These are phyloP conservation scores for Pichia membranifaciens DNA, from an alignment of 805 yeast species.

Conservation along the genomic window DNA sequence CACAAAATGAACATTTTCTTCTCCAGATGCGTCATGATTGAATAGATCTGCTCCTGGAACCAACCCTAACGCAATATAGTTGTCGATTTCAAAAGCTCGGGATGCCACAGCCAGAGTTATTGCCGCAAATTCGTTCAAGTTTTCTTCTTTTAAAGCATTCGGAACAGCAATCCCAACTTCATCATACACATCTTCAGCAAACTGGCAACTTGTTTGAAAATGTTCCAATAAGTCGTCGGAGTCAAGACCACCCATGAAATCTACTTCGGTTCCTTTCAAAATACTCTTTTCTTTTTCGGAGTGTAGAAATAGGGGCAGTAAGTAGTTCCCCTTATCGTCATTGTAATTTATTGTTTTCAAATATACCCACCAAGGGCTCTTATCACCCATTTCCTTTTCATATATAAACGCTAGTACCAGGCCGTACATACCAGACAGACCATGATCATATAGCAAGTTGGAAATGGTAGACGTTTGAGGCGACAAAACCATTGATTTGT, in stretches of 20 bases:
- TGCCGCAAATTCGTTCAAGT: slow-evolving; percentile 47
- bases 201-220: slow-evolving; percentile 35
- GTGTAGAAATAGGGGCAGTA: slow-evolving; percentile 68
- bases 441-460: slow-evolving; percentile 57
- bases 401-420: slow-evolving; percentile 66
- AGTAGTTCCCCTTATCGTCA: slow-evolving; percentile 10
- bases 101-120: slow-evolving; percentile 60
- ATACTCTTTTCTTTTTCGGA: slow-evolving; percentile 37
- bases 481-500: slow-evolving; percentile 55
- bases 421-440: slow-evolving; percentile 58
- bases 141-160: slow-evolving; percentile 5
- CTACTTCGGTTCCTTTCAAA: slow-evolving; percentile 58
- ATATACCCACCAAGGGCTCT: slow-evolving; percentile 78
- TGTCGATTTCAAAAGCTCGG: slow-evolving; percentile 77
- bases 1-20: slow-evolving; percentile 66
- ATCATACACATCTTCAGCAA: slow-evolving; percentile 32
- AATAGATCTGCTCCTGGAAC: slow-evolving; percentile 92
- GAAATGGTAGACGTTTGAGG: slow-evolving; percentile 57
- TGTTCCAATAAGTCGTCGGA: slow-evolving; percentile 36
- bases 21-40: slow-evolving; percentile 54
- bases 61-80: slow-evolving; percentile 63
- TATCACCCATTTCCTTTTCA: slow-evolving; percentile 51
- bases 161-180: slow-evolving; percentile 33
- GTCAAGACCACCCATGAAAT: slow-evolving; percentile 54
- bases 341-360: slow-evolving; percentile 43